Evolutionary conservation across 495 filamentous ascomycete genomes (phyloP).

Genomic region (Penicillium salamii): DNA sequence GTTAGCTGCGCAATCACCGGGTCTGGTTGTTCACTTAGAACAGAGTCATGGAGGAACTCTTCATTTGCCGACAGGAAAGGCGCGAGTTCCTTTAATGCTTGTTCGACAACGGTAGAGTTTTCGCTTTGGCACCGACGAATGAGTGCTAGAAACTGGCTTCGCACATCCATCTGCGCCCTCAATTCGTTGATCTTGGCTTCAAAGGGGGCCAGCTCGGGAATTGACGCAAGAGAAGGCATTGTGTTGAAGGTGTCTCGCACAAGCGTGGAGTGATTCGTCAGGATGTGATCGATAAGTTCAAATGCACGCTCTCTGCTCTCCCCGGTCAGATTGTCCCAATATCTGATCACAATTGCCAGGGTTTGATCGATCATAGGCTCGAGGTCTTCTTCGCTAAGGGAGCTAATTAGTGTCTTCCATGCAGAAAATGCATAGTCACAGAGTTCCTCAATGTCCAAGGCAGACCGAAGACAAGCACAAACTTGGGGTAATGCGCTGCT

Average conservation of each 20-base stretch:
- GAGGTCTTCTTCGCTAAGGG: constrained; percentile 75
- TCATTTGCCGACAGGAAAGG: constrained; percentile 71
- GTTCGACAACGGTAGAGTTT: constrained; percentile 75
- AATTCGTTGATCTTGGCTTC: constrained; percentile 61
- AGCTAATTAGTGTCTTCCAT: constrained; percentile 75
- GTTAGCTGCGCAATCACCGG: constrained; percentile 66
- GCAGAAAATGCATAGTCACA: constrained; percentile 74
- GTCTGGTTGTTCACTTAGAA: constrained; percentile 83
- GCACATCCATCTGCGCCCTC: constrained; percentile 57
- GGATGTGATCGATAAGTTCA: constrained; percentile 60
- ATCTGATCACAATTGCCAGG: constrained; percentile 76
- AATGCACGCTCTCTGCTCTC: constrained; percentile 55
- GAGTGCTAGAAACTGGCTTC: constrained; percentile 66
- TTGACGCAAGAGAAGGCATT: constrained; percentile 74
- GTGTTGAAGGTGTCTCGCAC: constrained; percentile 63
- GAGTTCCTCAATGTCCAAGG: constrained; percentile 68
- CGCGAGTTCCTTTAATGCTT: constrained; percentile 73
- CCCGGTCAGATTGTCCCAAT: constrained; percentile 69
- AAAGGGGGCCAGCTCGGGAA: constrained; percentile 64
- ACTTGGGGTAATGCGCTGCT: constrained; percentile 85
- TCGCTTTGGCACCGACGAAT: constrained; percentile 73
- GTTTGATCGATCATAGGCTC: constrained; percentile 77
- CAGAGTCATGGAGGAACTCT: constrained; percentile 74
- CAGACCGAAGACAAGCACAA: constrained; percentile 77
- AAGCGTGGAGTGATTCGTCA: constrained; percentile 56